Evolutionary conservation across 768 basidiomycete species (phyloP).

Genomic region (Tulasnella sp.): DNA sequence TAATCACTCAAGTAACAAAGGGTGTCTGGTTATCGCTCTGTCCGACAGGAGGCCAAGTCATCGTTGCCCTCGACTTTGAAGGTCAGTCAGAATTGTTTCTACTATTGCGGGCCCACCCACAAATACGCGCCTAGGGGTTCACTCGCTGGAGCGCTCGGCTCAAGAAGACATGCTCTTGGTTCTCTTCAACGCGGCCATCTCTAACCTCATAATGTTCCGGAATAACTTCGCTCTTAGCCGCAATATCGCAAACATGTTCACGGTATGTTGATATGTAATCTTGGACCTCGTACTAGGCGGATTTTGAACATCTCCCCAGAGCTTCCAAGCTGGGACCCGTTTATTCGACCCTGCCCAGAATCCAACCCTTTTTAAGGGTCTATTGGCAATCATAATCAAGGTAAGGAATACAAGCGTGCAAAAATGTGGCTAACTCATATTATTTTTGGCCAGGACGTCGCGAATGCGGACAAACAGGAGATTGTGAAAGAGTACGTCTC

Average conservation of each 20-base stretch:
- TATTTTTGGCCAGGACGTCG: conserved; percentile 55
- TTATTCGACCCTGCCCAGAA: conserved; percentile 63
- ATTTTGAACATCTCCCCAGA: conserved; percentile 28
- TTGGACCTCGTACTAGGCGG: not conserved
- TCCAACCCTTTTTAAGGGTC: conserved; percentile 61
- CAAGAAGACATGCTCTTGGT: conserved; percentile 68
- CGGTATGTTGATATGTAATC: conserved; percentile 44
- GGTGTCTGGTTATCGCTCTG: conserved; percentile 71
- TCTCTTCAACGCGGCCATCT: conserved; percentile 66
- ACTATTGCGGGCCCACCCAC: no score
- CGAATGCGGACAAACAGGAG: conserved; percentile 61
- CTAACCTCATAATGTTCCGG: conserved; percentile 64
- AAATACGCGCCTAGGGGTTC: no score
- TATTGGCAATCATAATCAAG: conserved; percentile 66
- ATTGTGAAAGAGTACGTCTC: conserved; percentile 57
- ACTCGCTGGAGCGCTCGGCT: conserved; percentile 63
- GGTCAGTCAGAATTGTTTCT: no score
- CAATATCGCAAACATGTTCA: conserved; percentile 63
- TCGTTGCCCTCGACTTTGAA: conserved; percentile 68
- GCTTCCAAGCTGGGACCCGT: conserved; percentile 39
- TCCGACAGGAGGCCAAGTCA: conserved; percentile 57
- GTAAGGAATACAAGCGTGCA: conserved; percentile 40
- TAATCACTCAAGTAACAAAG: no score
- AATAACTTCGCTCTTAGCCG: conserved; percentile 67
- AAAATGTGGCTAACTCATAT: no score